Percentiles rank a stretch among this genome's conserved stretches.
phyloP scores from a whole-genome alignment of 768 basidiomycete species.

The Lyophyllum shimeji region DNA sequence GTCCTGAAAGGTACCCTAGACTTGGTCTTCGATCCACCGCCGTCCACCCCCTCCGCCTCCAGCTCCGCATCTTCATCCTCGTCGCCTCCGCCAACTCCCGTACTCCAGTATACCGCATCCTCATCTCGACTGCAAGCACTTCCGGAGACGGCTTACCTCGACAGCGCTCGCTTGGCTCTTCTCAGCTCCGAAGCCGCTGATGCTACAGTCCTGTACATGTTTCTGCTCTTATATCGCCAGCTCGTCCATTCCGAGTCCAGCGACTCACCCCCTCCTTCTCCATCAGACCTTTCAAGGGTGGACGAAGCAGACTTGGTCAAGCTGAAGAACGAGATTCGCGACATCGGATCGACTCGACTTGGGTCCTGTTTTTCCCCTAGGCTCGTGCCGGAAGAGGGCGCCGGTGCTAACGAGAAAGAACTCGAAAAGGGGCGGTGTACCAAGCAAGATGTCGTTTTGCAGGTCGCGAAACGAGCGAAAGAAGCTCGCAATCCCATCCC shows the following conservation, averaged over 20 bases:
- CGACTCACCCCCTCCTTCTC: constrained; percentile 24
- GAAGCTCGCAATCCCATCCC: constrained; percentile 33
- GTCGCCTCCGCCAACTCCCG: constrained; percentile 28
- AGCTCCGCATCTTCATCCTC: constrained; percentile 28
- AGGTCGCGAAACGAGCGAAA: constrained; percentile 70
- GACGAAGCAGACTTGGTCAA: constrained; percentile 54
- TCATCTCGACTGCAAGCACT: constrained; percentile 41
- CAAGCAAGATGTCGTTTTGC: constrained; percentile 69
- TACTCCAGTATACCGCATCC: constrained; percentile 24
- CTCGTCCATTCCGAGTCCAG: constrained; percentile 53
- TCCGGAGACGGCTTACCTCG: constrained; percentile 83
- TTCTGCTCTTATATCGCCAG: constrained; percentile 78
- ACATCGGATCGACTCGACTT: constrained; percentile 61
- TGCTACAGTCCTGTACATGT: constrained; percentile 73
- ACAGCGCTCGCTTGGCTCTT: constrained; percentile 63
- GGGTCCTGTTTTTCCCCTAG: constrained; percentile 54
- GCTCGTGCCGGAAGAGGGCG: constrained; percentile 21
- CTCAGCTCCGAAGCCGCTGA: constrained; percentile 76
- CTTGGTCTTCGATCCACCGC: constrained; percentile 60
- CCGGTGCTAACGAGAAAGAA: constrained; percentile 32
- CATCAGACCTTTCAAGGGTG: constrained; percentile 35
- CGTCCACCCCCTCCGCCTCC: constrained; percentile 29
- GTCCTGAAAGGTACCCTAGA: constrained; percentile 62
- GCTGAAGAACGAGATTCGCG: constrained; percentile 76
- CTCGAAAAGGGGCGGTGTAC: constrained; percentile 51